Conservation (phyloP, 164 flowering plant genomes). For the Liquidambar formosana region DNA sequence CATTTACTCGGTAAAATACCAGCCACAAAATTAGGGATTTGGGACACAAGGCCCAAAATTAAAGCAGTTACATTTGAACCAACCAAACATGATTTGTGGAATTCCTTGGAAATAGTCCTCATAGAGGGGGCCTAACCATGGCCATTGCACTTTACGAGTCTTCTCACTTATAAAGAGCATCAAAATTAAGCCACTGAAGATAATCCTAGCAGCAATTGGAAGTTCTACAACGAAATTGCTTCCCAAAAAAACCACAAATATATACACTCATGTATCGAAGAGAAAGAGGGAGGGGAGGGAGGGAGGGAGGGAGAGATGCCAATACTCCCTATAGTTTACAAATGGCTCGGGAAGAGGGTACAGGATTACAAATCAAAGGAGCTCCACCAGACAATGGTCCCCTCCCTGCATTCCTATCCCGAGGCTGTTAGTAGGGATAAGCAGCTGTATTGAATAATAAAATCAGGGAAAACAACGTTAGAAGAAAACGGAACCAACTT, state of each 20-base stretch:
- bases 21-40: too few species aligned
- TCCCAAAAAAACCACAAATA: background rate
- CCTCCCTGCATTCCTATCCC: background rate
- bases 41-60: too few species aligned
- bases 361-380: background rate
- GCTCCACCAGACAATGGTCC: background rate
- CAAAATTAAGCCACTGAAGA: too few species aligned
- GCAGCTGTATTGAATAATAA: slow-evolving; percentile 7
- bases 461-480: slow-evolving; percentile 13
- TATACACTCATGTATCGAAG: slow-evolving; percentile 17
- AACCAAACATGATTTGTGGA: too few species aligned
- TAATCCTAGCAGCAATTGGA: slow-evolving; percentile 1
- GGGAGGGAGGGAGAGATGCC: background rate
- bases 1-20: too few species aligned
- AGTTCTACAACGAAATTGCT: slow-evolving; percentile 8
- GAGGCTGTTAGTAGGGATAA: slow-evolving; percentile 8
- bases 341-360: slow-evolving; percentile 1
- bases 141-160: too few species aligned
- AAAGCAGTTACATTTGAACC: too few species aligned
- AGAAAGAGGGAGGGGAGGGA: too few species aligned
- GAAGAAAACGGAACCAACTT: slow-evolving; percentile 13
- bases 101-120: too few species aligned
- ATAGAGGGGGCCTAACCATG: too few species aligned
- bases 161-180: too few species aligned
- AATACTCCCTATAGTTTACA: slow-evolving; percentile 3